phyloP scores from a whole-genome alignment of 2,329 filamentous ascomycete species.

The Aspergillus flavus region DNA sequence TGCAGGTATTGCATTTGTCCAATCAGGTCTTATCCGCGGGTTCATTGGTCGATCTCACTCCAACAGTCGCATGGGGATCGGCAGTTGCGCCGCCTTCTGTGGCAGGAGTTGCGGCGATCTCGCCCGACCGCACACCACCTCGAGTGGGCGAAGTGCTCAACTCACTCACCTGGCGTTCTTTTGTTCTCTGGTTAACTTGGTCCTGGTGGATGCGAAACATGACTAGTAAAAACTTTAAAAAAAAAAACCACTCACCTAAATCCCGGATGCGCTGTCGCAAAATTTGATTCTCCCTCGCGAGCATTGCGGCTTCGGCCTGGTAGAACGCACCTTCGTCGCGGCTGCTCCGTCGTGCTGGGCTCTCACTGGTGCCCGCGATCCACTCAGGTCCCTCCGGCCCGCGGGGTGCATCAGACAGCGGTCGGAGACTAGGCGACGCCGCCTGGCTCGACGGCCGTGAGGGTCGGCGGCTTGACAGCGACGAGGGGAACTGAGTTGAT shows the following conservation, averaged over 20 bases:
- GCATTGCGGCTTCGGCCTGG: slow-evolving; percentile 50
- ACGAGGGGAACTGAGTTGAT: slow-evolving; percentile 35
- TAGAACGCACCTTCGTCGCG: slow-evolving; percentile 51
- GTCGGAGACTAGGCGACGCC: slow-evolving; percentile 41
- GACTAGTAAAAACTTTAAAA: background rate
- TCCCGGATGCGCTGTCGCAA: slow-evolving; percentile 51
- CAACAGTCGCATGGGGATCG: slow-evolving; percentile 14
- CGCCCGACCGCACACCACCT: slow-evolving; percentile 8
- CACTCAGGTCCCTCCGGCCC: slow-evolving; percentile 29
- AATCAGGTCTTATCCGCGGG: slow-evolving; percentile 26
- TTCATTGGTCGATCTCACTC: slow-evolving; percentile 20
- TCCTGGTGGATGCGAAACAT: background rate
- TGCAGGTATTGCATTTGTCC: background rate
- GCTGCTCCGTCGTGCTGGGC: slow-evolving; percentile 39
- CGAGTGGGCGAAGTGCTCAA: slow-evolving; percentile 22
- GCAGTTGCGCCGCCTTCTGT: slow-evolving; percentile 11
- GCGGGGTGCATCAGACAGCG: slow-evolving; percentile 28
- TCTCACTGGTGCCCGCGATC: slow-evolving; percentile 30
- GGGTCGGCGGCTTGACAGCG: slow-evolving; percentile 37
- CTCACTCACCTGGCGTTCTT: slow-evolving; percentile 37
- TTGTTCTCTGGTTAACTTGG: background rate
- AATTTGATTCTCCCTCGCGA: slow-evolving; percentile 53
- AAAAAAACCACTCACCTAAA: slow-evolving; percentile 39
- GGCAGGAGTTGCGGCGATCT: slow-evolving; percentile 8
- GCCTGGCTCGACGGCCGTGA: slow-evolving; percentile 41